Evolutionary conservation across 2,329 filamentous ascomycete species (phyloP).

Genomic region (Pyrenophora graminea): DNA sequence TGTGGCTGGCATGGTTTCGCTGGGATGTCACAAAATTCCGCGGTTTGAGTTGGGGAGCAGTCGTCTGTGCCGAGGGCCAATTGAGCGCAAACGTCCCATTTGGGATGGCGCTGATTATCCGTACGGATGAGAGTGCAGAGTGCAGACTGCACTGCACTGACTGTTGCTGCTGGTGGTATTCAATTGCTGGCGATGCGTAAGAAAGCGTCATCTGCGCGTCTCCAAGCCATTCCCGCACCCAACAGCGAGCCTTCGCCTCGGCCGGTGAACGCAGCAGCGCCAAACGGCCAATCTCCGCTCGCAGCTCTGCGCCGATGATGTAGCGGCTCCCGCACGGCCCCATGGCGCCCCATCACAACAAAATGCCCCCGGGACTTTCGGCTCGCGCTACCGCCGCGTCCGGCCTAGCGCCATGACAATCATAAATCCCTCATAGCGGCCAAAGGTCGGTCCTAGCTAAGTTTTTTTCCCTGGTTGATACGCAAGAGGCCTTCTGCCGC

Average conservation of each 20-base stretch:
- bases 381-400: constrained; percentile 18
- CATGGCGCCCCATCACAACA: constrained; percentile 9
- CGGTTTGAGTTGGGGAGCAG: no score
- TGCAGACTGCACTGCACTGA: no score
- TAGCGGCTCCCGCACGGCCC: constrained; percentile 18
- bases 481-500: constrained; percentile 17
- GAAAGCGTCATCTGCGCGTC: no score
- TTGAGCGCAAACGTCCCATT: no score
- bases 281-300: constrained; percentile 17
- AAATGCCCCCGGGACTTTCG: constrained; percentile 18
- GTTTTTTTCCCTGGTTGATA: constrained; percentile 36
- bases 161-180: no score
- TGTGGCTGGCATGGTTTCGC: no score
- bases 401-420: constrained; percentile 20
- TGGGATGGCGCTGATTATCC: no score
- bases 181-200: neutral
- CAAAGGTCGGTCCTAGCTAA: constrained; percentile 27
- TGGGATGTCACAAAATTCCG: no score
- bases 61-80: no score
- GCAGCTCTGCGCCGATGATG: constrained; percentile 16
- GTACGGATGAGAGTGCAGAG: no score
- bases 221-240: constrained; percentile 2
- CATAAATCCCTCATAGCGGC: constrained; percentile 23
- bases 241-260: constrained; percentile 9
- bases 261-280: constrained; percentile 13